phyloP scores from a whole-genome alignment of 805 yeast genomes.

The Myxozyma udenii region DNA sequence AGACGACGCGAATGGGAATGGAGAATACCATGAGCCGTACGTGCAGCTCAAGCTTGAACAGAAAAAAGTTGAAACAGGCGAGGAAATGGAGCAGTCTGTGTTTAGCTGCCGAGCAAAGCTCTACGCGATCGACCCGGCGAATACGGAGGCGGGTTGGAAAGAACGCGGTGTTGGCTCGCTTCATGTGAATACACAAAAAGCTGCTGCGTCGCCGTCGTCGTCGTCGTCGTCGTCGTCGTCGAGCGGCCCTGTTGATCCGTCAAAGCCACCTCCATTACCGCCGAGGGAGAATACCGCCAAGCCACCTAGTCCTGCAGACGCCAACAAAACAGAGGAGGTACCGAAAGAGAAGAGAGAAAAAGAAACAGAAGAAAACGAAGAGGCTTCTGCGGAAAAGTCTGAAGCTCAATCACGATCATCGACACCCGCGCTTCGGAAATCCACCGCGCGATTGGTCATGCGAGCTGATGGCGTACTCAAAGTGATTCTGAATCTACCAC shows the following conservation, averaged over 20 bases:
- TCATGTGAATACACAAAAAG: slow-evolving; percentile 59
- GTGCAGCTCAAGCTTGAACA: slow-evolving; percentile 38
- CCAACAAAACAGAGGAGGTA: neutral
- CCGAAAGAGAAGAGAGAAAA: too few species aligned
- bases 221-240: neutral
- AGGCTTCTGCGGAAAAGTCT: slow-evolving; percentile 4
- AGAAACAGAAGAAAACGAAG: neutral
- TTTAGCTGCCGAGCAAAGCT: slow-evolving; percentile 73
- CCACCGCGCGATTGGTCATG: slow-evolving; percentile 73
- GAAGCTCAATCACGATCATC: neutral
- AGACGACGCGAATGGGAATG: slow-evolving; percentile 27
- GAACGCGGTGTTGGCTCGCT: slow-evolving; percentile 88
- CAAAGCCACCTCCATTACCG: neutral
- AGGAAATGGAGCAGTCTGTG: slow-evolving; percentile 73
- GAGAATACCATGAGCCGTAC: slow-evolving; percentile 35
- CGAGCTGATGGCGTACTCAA: slow-evolving; percentile 82
- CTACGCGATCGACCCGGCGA: slow-evolving; percentile 66
- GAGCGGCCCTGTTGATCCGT: neutral
- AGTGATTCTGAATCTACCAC: slow-evolving; percentile 73
- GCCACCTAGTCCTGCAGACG: neutral
- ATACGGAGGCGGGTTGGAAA: slow-evolving; percentile 76
- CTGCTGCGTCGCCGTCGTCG: neutral
- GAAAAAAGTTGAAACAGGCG: slow-evolving; percentile 72
- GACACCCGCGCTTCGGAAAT: slow-evolving; percentile 12
- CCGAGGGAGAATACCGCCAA: neutral